Conservation (phyloP, 106 monocot species). For the Apostasia shenzhenica region DNA sequence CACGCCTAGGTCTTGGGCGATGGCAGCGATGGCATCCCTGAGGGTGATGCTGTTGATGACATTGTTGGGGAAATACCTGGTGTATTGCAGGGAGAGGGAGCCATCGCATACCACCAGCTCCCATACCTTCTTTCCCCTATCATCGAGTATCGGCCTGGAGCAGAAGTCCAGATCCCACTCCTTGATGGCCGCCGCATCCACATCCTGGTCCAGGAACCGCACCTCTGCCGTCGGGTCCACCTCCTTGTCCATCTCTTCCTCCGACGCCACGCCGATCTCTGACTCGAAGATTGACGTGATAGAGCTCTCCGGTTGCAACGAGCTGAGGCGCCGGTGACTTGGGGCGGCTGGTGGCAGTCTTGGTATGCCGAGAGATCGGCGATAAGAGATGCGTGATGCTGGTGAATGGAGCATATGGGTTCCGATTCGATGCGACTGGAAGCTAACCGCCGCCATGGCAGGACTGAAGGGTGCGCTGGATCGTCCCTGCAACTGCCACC, state of each 20-base stretch:
- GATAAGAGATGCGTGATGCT: slow-evolving; percentile 4
- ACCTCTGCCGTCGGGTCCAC: slow-evolving; percentile 64
- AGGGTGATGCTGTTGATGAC: slow-evolving; percentile 95
- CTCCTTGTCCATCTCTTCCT: slow-evolving; percentile 25
- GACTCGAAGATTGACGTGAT: slow-evolving; percentile 4
- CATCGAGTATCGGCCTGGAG: slow-evolving; percentile 83
- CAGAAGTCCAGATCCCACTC: slow-evolving; percentile 99
- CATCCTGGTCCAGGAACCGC: slow-evolving; percentile 58
- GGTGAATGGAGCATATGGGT: slow-evolving; percentile 3
- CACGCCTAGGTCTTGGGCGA: slow-evolving; percentile 34
- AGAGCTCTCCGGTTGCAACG: slow-evolving; percentile 12
- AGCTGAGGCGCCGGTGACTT: slow-evolving; percentile 1
- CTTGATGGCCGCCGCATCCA: slow-evolving; percentile 25
- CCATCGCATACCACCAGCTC: slow-evolving; percentile 86
- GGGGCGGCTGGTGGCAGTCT: background rate
- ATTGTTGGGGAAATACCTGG: slow-evolving; percentile 88
- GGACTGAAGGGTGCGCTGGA: background rate
- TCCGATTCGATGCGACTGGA: slow-evolving; percentile 16
- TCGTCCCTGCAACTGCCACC: background rate
- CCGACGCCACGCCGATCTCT: slow-evolving; percentile 5
- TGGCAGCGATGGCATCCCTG: slow-evolving; percentile 65
- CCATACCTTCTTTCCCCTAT: slow-evolving; percentile 88
- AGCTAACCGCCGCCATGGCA: slow-evolving; percentile 24
- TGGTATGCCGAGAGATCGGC: slow-evolving; percentile 13
- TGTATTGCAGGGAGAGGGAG: slow-evolving; percentile 84